Percentiles rank a stretch among this genome's conserved stretches.
These are phyloP conservation scores for Ophiocordyceps camponoti-rufipedis DNA, from an alignment of 2,329 filamentous ascomycete species.

Conservation along the genomic window DNA sequence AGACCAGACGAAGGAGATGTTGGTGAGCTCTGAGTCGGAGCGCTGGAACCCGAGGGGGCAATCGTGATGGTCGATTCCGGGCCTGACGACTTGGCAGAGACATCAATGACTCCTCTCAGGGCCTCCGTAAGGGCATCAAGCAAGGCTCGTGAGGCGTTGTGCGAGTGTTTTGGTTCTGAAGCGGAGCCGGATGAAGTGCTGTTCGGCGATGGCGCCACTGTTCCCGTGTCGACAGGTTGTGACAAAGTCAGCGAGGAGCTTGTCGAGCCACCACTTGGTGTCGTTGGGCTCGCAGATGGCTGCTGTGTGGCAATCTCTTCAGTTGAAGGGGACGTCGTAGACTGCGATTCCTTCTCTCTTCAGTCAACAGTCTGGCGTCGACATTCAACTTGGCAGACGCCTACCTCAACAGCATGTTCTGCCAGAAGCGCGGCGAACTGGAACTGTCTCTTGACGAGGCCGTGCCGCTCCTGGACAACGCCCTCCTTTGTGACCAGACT, in stretches of 20 bases:
- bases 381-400: background rate
- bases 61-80: background rate
- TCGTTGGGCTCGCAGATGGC: background rate
- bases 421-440: constrained; percentile 7
- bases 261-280: background rate
- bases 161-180: background rate
- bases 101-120: constrained; percentile 2
- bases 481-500: constrained; percentile 2
- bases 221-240: background rate
- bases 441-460: constrained; percentile 7
- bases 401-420: constrained; percentile 4
- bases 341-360: background rate
- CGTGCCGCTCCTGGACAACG: background rate
- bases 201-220: background rate
- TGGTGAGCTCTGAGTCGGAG: background rate
- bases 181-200: background rate
- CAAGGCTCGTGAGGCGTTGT: background rate
- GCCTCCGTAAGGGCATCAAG: constrained; percentile 5
- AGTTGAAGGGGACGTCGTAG: background rate
- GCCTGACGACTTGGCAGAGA: background rate
- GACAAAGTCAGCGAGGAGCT: background rate
- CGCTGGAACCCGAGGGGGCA: background rate
- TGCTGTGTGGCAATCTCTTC: background rate
- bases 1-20: background rate
- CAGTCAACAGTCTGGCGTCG: background rate